Evolutionary conservation across 2,329 filamentous ascomycete genomes (phyloP), one percentile per base, ranked within the genome.

Genomic region (Neopestalotiopsis sp.): DNA sequence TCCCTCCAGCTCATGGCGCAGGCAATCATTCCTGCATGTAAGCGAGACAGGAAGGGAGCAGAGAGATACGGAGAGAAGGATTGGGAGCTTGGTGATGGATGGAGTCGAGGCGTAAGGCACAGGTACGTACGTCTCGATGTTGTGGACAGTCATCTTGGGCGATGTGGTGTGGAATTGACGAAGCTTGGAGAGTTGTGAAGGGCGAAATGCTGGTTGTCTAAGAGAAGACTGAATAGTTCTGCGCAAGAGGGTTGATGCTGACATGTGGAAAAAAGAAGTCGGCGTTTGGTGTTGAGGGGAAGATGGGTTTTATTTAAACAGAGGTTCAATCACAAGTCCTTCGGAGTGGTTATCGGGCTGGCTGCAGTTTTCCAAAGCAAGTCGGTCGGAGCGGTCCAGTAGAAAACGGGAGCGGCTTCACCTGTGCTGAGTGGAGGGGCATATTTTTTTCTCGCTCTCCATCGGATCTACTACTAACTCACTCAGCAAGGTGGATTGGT

Each of bases 71-170:
- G 34, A 32, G 14, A 3, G 28, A 17, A 53, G 20, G 28, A 20
- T 34, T 38, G 32, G 40, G 38, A 34, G 30, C 4, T 14, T n/a
- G 17, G 10, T 34, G 59, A 32, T 9, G 40, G 42, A 78, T 9
- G 10, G 34, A 38, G 34, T 38, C 10, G 34, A 10, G 5, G 34
- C 5, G 2, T 6, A 9, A 38, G 34, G 34, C 34, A 10, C 34
- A 10, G 6, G 34, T 28, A 38, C 81, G 75, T 73, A 83, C 81
- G 74, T 77, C 58, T 73, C 68, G 69, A 83, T 72, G 74, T 79
- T 80, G 78, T 83, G 80, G 74, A 84, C 78, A 73, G 78, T 79
- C 82, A 84, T 84, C 69, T 78, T 83, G 79, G 81, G 77, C 70
- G 71, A 73, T n/a, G 77, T 79, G 56, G 79, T 76, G 66, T 81